Evolutionary conservation across 2,329 filamentous ascomycete genomes (phyloP).

Genomic region (Cyphellophora attinorum): DNA sequence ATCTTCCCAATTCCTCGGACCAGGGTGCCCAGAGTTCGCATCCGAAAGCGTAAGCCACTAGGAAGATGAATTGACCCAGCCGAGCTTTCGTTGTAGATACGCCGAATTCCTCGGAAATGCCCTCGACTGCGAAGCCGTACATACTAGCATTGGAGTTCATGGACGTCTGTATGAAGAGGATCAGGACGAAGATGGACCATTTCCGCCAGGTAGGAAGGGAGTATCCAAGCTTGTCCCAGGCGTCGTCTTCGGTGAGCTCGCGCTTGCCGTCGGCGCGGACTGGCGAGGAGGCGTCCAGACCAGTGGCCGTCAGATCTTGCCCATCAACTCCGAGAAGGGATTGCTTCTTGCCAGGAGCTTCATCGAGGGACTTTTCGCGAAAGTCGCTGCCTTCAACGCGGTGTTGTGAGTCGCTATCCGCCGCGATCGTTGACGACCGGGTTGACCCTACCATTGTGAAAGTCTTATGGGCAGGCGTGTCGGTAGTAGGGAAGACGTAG

Average conservation of each 20-base stretch:
- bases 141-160: conserved; percentile 72
- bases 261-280: conserved; percentile 20
- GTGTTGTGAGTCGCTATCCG: not conserved
- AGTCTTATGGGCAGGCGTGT: no score
- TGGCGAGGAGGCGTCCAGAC: conserved; percentile 12
- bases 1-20: conserved; percentile 72
- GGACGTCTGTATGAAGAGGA: conserved; percentile 61
- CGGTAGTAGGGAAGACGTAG: no score
- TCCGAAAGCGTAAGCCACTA: conserved; percentile 71
- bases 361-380: not conserved
- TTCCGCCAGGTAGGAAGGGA: conserved; percentile 34
- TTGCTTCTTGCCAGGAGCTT: conserved; percentile 10
- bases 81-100: conserved; percentile 60
- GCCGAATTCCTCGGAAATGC: conserved; percentile 55
- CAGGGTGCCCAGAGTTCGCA: conserved; percentile 83
- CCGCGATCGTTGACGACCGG: not conserved
- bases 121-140: conserved; percentile 57
- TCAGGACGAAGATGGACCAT: conserved; percentile 34
- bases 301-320: conserved; percentile 9
- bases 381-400: no score
- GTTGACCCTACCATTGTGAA: not conserved
- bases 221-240: conserved; percentile 56
- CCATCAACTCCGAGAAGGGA: conserved; percentile 6
- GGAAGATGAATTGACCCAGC: conserved; percentile 64
- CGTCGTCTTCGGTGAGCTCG: conserved; percentile 45